Base-by-base conservation (phyloP, 176 grass and related monocot species). In the Tillandsia leiboldiana region DNA sequence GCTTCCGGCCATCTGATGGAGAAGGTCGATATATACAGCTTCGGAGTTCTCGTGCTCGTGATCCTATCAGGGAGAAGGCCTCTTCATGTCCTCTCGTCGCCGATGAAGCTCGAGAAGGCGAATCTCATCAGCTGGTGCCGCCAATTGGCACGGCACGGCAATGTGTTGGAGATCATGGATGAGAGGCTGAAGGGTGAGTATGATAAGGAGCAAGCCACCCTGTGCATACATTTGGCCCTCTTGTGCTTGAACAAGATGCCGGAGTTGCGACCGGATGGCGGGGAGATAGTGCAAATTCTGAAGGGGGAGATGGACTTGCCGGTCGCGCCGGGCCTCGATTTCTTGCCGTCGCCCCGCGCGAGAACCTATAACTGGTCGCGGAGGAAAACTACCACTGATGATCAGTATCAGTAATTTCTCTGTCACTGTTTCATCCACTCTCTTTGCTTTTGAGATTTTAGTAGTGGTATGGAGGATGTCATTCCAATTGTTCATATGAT, bases 121-220 rank as follows among this genome's bases (percentile, higher is more conserved):
- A 97, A 97, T 57, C 89, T 97, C 12, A 83, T 97, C n/a, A 81
- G 79, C 65, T 97, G 94, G 94, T 92, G 86, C 65, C 82, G 86
- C 29, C 94, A 90, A 67, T 77, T 97, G 63, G 94, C 87, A 26
- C 82, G 81, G 26, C 61, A 71, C 1, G 87, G 94, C 13, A 87
- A 87, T 80, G 76, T 86, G 64, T 82, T 97, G 10, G 94, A 97
- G 62, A 70, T 97, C 49, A 71, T 97, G 50, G 89, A 97, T 74
- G 86, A 88, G 27, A 78, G 81, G 23, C 70, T 97, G 52, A 82
- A 83, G n/a, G 73, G 76, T 10, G 80, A 62, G 1, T 97, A 77
- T 52, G 75, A 87, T 65, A 92, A 70, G 63, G 82, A 84, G 26
- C 83, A 92, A 77, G 89, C 89, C 48, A 75, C 33, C 47, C 72